Evolutionary conservation across 2,329 filamentous ascomycete species (phyloP), one percentile per base, ranked within the genome.

Genomic region (Stemphylium beticola): DNA sequence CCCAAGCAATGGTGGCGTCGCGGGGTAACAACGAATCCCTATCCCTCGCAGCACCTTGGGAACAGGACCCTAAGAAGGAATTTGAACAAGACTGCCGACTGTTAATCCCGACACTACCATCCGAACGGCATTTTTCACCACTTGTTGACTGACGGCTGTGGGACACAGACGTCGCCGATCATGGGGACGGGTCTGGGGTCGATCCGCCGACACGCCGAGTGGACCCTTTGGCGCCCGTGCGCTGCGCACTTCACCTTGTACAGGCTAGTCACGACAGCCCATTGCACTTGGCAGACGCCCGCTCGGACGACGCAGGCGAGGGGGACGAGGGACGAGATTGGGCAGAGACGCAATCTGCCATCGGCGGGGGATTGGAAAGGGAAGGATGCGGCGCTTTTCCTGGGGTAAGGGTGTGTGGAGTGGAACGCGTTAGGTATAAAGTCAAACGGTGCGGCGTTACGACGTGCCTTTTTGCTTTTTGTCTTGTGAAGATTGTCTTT

Each of bases 101-200:
- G 26, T 29, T 8, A 11, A 29, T 29, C 10, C 26, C 26, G 26
- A 29, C 9, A 29, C 26, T 29, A 29, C 26, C 26, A 29, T 29
- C 26, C 26, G 26, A 29, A 29, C 26, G 26, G 9, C 26, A 29
- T 29, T 7, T 7, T 29, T 29, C 26, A 29, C 9, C 26, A 29
- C 8, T 9, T 18, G n/a, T 22, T 36, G 50, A 57, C 58, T 36
- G 50, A 57, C 58, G 60, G 42, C 52, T 36, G 32, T 22, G 36
- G 26, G 22, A 44, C 46, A 43, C 37, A 53, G 32, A 48, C 14
- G 26, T 34, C 24, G 45, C 42, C 49, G 49, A 58, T 49, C 46
- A 41, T 36, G 32, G 49, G 50, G 48, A n/a, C 26, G 45, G 26
- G 38, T 44, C 47, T 41, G 49, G 60, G 53, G 43, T 37, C 31